Evolutionary conservation across 176 grass and related monocot genomes (phyloP).

Genomic region (Oryza punctata): DNA sequence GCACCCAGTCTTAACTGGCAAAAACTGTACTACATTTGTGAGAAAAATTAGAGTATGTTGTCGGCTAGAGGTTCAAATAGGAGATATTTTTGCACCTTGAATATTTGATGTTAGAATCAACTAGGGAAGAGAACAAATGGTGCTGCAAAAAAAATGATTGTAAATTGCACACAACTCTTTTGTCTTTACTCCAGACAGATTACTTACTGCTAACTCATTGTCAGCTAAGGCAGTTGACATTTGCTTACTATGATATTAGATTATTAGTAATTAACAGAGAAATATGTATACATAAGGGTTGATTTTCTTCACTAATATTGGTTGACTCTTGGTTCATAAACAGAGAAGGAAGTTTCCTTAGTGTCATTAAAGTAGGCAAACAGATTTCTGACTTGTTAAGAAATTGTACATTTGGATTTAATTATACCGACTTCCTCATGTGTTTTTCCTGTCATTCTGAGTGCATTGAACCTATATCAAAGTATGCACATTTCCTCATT

Average conservation of each 20-base stretch:
- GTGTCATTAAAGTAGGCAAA: background rate
- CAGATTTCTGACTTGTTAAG: slow-evolving; percentile 12
- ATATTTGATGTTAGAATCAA: slow-evolving; percentile 18
- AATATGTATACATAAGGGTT: background rate
- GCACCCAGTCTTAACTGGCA: slow-evolving; percentile 34
- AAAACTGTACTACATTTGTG: slow-evolving; percentile 19
- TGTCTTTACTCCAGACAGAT: slow-evolving; percentile 33
- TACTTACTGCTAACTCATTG: slow-evolving; percentile 37
- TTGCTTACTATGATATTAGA: slow-evolving; percentile 26
- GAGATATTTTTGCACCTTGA: background rate
- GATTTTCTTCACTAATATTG: slow-evolving; percentile 23
- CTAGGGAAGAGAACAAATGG: slow-evolving; percentile 11
- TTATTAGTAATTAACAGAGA: slow-evolving; percentile 14
- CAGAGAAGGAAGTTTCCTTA: slow-evolving; percentile 31
- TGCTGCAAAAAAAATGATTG: background rate
- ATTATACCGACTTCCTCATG: slow-evolving; percentile 10
- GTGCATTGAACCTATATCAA: slow-evolving; percentile 42
- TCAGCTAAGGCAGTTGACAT: slow-evolving; percentile 50
- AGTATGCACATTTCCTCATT: slow-evolving; percentile 6
- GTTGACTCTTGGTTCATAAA: slow-evolving; percentile 32
- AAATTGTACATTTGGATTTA: slow-evolving; percentile 23
- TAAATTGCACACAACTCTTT: slow-evolving; percentile 32
- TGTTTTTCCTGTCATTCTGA: slow-evolving; percentile 34
- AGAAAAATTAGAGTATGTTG: slow-evolving; percentile 26
- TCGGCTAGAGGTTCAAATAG: slow-evolving; percentile 30